Conservation (phyloP, 179 eudicot species). For the Corrigiola litoralis region DNA sequence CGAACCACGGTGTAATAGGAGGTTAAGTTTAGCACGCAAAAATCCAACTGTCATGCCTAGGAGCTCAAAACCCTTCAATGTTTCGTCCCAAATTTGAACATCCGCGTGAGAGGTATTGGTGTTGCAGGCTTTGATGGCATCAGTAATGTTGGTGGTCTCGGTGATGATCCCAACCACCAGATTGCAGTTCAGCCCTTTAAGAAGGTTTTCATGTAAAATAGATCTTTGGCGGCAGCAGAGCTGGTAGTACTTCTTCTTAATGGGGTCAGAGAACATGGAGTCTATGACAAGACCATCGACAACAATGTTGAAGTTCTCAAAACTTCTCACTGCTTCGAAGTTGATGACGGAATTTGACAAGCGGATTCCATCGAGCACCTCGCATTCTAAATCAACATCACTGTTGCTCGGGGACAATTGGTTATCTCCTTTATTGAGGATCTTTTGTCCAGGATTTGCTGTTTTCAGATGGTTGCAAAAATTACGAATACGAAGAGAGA, state of each 20-base stretch:
- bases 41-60: conserved; percentile 52
- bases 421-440: conserved; percentile 2
- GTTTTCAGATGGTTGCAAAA: background rate
- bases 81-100: conserved; percentile 39
- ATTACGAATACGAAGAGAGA: background rate
- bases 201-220: conserved; percentile 44
- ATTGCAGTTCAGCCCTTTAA: conserved; percentile 41
- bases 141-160: conserved; percentile 57
- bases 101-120: conserved; percentile 16
- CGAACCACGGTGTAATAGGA: conserved; percentile 18
- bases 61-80: conserved; percentile 41
- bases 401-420: conserved; percentile 20
- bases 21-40: conserved; percentile 29
- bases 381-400: conserved; percentile 23
- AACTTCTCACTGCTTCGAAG: conserved; percentile 32
- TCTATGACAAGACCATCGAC: conserved; percentile 45
- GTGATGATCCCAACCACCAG: conserved; percentile 42
- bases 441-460: conserved; percentile 6
- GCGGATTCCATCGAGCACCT: conserved; percentile 40
- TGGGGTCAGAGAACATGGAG: conserved; percentile 29
- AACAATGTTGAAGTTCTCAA: conserved; percentile 43
- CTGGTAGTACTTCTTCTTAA: conserved; percentile 30
- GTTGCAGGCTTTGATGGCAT: conserved; percentile 45
- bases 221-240: conserved; percentile 41
- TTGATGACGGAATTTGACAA: conserved; percentile 35